Evolutionary conservation across 306 rosid genomes (phyloP), one percentile per base, ranked within the genome.

Genomic region (Canavalia ensiformis): DNA sequence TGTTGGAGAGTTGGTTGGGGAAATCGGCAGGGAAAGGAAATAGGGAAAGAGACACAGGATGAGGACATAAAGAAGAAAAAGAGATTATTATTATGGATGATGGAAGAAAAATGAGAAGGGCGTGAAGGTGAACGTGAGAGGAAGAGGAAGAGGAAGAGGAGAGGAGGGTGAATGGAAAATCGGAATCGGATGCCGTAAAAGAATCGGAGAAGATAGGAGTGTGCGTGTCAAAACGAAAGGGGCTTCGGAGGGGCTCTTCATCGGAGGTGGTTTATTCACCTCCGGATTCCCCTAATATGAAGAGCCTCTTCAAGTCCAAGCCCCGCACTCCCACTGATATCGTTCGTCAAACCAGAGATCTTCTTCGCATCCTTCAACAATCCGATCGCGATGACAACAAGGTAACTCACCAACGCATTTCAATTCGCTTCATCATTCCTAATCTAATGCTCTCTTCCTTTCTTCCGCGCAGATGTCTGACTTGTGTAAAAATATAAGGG

Each of bases 291-390:
- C 74, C 50, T 28, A 81, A 50, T 65, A 91, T 91, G 91, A 94
- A 92, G 89, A 84, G 90, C 18, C 90, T 94, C 70, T 94, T 94
- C 91, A 94, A 94, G 84, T 74, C 94, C 11, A 94, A 92, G 89
- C 94, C 92, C 35, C 87, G 91, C 3, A 88, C 97, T 0, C 98
- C 98, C 1, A 68, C 82, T 3, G 98, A 91, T 18, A 59, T 94
- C 8, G 98, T 94, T 8, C 93, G 97, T 1, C 92, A 90, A 13
- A 88, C 98, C 2, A 88, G 97, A 50, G 94, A 94, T 83, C 90
- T 91, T 79, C 93, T 94, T 58, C 72, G 84, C 13, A 78, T 79
- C 7, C 83, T 80, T 4, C 90, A 90, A 6, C 81, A 84, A 35
- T 8, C 80, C 29, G 90, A 92, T 76, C 91, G 91, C 50, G 94